Conservation (phyloP, 73 alveolate genomes). For the Diophrys appendiculata region DNA sequence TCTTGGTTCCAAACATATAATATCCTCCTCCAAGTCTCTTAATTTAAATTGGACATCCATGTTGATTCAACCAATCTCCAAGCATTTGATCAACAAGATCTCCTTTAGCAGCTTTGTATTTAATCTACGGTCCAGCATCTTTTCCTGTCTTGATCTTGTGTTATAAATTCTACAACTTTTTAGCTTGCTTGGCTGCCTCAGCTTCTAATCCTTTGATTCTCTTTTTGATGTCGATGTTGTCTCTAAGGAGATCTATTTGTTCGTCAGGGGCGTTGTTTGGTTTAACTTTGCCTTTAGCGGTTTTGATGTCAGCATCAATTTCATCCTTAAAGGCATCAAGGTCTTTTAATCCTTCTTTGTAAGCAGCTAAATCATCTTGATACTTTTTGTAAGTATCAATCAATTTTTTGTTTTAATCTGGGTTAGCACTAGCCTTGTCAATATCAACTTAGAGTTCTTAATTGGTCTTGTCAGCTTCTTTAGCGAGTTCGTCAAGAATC, state of each 20-base stretch:
- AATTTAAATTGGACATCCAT: slow-evolving; percentile 63
- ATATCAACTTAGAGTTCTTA: slow-evolving; percentile 13
- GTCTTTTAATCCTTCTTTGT: slow-evolving; percentile 19
- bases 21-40: slow-evolving; percentile 66
- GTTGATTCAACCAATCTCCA: slow-evolving; percentile 61
- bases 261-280: slow-evolving; percentile 24
- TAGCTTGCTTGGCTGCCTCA: slow-evolving; percentile 6
- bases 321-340: slow-evolving; percentile 11
- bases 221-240: slow-evolving; percentile 26
- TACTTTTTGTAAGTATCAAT: too few species aligned
- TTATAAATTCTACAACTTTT: slow-evolving; percentile 7
- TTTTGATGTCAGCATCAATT: background rate
- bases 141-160: slow-evolving; percentile 14
- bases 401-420: slow-evolving; percentile 6
- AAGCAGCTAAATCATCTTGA: too few species aligned
- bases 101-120: slow-evolving; percentile 58
- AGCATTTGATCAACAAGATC: slow-evolving; percentile 60
- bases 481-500: slow-evolving; percentile 11
- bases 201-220: background rate
- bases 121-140: slow-evolving; percentile 10
- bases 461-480: background rate
- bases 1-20: slow-evolving; percentile 69
- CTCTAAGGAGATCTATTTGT: slow-evolving; percentile 9
- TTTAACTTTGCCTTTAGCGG: slow-evolving; percentile 4
- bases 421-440: background rate